These are phyloP conservation scores for Alternaria sp. DNA, from an alignment of 2,329 filamentous ascomycete species.

Conservation along the genomic window DNA sequence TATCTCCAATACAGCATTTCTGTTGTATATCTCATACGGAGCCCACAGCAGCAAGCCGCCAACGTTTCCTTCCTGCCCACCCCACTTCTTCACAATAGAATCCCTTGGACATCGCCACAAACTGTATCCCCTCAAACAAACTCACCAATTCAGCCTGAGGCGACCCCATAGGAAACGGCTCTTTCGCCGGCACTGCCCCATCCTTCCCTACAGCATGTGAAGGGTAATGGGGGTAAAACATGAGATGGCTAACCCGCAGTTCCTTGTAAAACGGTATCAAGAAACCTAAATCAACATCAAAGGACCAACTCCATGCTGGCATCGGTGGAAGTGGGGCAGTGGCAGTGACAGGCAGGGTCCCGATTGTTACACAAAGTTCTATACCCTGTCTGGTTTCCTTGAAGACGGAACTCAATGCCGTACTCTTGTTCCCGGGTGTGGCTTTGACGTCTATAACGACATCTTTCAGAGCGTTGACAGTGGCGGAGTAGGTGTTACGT, in stretches of 20 bases:
- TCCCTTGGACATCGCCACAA: background rate
- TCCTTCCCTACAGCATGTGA: background rate
- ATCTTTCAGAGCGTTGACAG: background rate
- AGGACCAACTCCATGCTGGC: background rate
- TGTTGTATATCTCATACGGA: background rate
- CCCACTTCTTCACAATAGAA: constrained; percentile 10
- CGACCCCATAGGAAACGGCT: background rate
- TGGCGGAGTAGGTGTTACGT: background rate
- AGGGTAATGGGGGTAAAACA: constrained; percentile 1
- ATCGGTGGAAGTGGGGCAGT: background rate
- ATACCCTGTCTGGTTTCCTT: background rate
- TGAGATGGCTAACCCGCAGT: background rate
- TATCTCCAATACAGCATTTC: background rate
- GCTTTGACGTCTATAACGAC: background rate
- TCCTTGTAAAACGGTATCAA: background rate
- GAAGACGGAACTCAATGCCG: background rate
- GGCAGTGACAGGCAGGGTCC: background rate
- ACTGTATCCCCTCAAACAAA: background rate
- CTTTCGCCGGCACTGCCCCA: background rate
- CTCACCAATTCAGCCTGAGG: background rate
- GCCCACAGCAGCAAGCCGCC: constrained; percentile 11
- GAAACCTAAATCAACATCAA: background rate
- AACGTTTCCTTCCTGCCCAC: background rate
- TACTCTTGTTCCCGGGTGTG: background rate
- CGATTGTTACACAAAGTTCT: background rate